Evolutionary conservation across 2,329 filamentous ascomycete species (phyloP), one percentile per base, ranked within the genome.

Genomic region (Cryphonectria naterciae): DNA sequence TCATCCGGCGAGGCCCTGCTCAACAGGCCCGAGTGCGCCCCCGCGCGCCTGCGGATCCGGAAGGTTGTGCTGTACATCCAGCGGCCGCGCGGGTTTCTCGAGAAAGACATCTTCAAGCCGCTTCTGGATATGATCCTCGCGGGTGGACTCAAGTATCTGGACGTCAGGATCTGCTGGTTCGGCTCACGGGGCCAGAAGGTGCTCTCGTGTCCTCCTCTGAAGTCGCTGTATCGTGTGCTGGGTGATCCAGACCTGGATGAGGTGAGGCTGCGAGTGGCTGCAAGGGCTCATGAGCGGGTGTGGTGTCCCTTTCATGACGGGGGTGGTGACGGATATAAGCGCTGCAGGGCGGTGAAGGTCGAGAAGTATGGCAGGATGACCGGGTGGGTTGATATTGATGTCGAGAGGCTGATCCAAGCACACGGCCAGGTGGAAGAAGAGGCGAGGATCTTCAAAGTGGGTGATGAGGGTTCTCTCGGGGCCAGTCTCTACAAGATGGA

Each of bases 221-320:
- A 75, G 69, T 78, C 80, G 2, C 73, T 86, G 11, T 74, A 86
- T 62, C 76, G 77, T 67, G 75, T 86, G 25, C 75, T 87, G 68
- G 76, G 80, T 58, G 84, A 86, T 70, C 84, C 85, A 64, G 81
- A 85, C 63, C 77, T 86, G 49, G 77, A 82, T 64, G 78, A 73
- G 58, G 82, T 81, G 19, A 77, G 80, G 69, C 74, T 86, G 39
- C 77, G 77, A 73, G 79, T 84, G 54, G 78, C 78, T 68, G 75
- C 75, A 28, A n/a, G 49, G 25, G 75, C 74, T 56, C 83, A 85
- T 72, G 77, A 77, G 67, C 71, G 74, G 28, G 75, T 80, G 1
- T 84, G 83, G 80, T 85, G 84, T 70, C 78, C 77, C 32, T 85
- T 84, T 72, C 83, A 85, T 62, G 72, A 72, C 15, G 65, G n/a